A percentile compares a stretch with the other conserved stretches of the same genome.
These are phyloP conservation scores for Suhomyces guaymorum DNA, from an alignment of 1,139 yeast species.

Conservation along the genomic window DNA sequence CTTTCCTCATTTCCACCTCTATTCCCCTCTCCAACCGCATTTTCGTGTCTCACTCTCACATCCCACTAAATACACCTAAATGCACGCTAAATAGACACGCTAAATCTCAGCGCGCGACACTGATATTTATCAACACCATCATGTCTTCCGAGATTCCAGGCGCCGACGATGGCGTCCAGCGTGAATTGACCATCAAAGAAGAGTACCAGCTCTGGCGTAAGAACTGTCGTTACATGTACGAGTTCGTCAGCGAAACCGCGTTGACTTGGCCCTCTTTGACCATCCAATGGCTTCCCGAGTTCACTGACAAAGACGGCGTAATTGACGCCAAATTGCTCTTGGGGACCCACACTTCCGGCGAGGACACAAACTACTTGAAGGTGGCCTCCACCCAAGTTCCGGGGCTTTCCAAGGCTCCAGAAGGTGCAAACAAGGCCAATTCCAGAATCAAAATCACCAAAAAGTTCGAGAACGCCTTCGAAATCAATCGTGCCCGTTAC, in stretches of 20 bases:
- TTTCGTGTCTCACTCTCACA: too few species aligned
- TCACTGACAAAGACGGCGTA: slow-evolving; percentile 29
- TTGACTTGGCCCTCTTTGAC: slow-evolving; percentile 81
- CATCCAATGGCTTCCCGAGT: slow-evolving; percentile 70
- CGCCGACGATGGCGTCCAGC: slow-evolving; percentile 24
- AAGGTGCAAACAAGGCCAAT: slow-evolving; percentile 31
- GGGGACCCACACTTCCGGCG: slow-evolving; percentile 88
- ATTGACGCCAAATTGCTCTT: slow-evolving; percentile 54
- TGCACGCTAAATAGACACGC: too few species aligned
- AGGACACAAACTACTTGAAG: slow-evolving; percentile 74
- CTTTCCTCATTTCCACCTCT: too few species aligned
- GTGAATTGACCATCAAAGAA: slow-evolving; percentile 54
- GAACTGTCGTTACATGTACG: slow-evolving; percentile 77
- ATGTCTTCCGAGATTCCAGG: slow-evolving; percentile 6
- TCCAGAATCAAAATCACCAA: slow-evolving; percentile 63
- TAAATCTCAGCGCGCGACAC: too few species aligned
- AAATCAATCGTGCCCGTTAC: slow-evolving; percentile 79
- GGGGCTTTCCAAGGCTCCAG: too few species aligned
- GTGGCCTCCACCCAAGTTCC: slow-evolving; percentile 74
- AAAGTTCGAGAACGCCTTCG: slow-evolving; percentile 54
- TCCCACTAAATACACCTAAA: too few species aligned
- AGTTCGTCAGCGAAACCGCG: slow-evolving; percentile 76
- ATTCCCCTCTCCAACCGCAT: too few species aligned
- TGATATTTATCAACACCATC: slow-evolving; percentile 29
- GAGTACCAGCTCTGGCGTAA: slow-evolving; percentile 80